Conservation (phyloP, 1,284 basidiomycete species). For the Cutaneotrichosporon cutaneum region DNA sequence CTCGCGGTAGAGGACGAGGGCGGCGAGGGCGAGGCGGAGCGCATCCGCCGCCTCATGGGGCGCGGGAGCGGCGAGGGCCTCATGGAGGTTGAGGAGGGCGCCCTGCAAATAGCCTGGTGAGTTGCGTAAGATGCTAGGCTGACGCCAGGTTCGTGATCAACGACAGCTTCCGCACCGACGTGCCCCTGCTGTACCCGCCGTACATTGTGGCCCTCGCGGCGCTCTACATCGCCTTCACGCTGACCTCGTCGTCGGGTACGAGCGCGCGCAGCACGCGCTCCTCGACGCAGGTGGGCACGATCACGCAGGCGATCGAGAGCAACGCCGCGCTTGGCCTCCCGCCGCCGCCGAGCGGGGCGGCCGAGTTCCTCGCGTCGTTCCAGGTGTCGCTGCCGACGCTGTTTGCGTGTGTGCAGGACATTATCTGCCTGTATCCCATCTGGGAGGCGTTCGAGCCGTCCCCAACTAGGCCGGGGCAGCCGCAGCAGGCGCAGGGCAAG, state of each 20-base stretch:
- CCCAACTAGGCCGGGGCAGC: conserved; percentile 40
- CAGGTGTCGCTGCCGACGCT: conserved; percentile 80
- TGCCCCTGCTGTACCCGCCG: conserved; percentile 88
- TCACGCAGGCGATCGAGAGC: conserved; percentile 48
- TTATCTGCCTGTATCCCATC: conserved; percentile 79
- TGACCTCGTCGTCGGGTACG: conserved; percentile 41
- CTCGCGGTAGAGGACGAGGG: conserved; percentile 20
- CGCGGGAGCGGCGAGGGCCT: conserved; percentile 50
- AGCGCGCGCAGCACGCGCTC: conserved; percentile 49
- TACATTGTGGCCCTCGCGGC: conserved; percentile 90
- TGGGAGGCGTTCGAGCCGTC: conserved; percentile 69
- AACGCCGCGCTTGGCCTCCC: conserved; percentile 41
- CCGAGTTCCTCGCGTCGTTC: conserved; percentile 75
- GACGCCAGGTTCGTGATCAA: conserved; percentile 86
- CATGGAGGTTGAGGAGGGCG: conserved; percentile 55
- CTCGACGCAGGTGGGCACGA: conserved; percentile 54
- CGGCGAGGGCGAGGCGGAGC: conserved; percentile 39
- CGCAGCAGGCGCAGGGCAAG: conserved; percentile 8
- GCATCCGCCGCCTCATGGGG: conserved; percentile 44
- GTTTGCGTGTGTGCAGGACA: conserved; percentile 85
- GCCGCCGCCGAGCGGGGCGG: conserved; percentile 36
- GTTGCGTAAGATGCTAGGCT: conserved; percentile 18
- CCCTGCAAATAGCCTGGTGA: conserved; percentile 57
- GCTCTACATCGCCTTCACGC: conserved; percentile 73
- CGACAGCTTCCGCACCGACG: conserved; percentile 87